Conservation (phyloP, 2,329 filamentous ascomycete genomes). For the Sclerotinia spermophila region DNA sequence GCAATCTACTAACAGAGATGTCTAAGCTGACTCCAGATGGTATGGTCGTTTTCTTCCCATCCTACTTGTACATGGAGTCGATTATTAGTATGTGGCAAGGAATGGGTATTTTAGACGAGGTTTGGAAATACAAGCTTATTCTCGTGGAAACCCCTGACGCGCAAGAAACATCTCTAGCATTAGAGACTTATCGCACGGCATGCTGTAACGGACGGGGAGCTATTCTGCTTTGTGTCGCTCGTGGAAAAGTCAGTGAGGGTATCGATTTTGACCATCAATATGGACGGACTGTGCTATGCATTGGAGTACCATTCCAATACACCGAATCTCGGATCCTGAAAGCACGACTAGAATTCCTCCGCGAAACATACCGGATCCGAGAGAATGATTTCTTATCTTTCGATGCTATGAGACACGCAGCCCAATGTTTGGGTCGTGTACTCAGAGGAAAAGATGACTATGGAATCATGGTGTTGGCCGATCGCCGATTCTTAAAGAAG, state of each 20-base stretch:
- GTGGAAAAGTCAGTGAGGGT: constrained; percentile 95
- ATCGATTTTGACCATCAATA: constrained; percentile 99
- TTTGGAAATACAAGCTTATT: constrained; percentile 99
- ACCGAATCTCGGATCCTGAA: constrained; percentile 97
- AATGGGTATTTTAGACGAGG: constrained; percentile 94
- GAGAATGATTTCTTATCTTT: constrained; percentile 98
- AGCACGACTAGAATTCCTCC: constrained; percentile 89
- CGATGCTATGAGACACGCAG: constrained; percentile 98
- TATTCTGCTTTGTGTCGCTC: constrained; percentile 88
- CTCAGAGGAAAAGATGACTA: constrained; percentile 97
- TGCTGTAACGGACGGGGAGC: constrained; percentile 96
- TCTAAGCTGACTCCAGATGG: constrained; percentile 94
- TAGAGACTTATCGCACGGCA: constrained; percentile 95
- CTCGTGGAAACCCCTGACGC: constrained; percentile 96
- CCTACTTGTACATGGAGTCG: constrained; percentile 98
- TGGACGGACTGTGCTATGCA: constrained; percentile 90
- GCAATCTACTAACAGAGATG: constrained; percentile 89
- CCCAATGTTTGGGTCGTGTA: constrained; percentile 92
- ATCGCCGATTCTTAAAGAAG: constrained; percentile 91
- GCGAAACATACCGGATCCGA: constrained; percentile 93
- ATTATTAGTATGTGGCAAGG: constrained; percentile 99
- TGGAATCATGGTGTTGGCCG: constrained; percentile 98
- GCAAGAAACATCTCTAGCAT: constrained; percentile 90
- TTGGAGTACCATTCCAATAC: constrained; percentile 97
- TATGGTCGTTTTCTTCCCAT: constrained; percentile 98